Evolutionary conservation across 805 yeast genomes (phyloP).

Genomic region (Yamadazyma phyllophila): DNA sequence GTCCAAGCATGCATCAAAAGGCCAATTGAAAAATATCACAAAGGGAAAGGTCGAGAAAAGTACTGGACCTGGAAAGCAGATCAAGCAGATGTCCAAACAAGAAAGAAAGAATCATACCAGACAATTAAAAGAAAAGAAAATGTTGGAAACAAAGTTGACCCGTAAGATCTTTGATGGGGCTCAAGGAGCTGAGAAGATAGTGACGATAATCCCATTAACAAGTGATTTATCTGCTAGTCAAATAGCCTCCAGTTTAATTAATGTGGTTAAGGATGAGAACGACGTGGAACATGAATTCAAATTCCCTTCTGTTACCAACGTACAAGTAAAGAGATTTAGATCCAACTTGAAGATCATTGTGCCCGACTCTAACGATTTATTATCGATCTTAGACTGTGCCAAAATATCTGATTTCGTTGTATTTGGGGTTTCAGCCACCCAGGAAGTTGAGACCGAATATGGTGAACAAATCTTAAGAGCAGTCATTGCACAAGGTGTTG

Average conservation of each 20-base stretch:
- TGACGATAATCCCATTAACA: conserved; percentile 79
- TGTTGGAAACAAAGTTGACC: conserved; percentile 53
- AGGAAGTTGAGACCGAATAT: conserved; percentile 72
- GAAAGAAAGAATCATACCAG: conserved; percentile 77
- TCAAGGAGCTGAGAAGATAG: conserved; percentile 77
- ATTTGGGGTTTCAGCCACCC: conserved; percentile 82
- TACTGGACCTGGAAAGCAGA: conserved; percentile 34
- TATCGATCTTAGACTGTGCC: conserved; percentile 79
- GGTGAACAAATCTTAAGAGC: conserved; percentile 93
- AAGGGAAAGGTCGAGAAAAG: conserved; percentile 86
- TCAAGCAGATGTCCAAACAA: conserved; percentile 41
- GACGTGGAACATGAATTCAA: conserved; percentile 26
- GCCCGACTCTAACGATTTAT: conserved; percentile 65
- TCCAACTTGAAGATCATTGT: conserved; percentile 70
- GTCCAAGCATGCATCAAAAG: conserved; percentile 86
- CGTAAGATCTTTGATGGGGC: conserved; percentile 77
- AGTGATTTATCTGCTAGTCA: conserved; percentile 59
- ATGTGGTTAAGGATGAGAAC: conserved; percentile 35
- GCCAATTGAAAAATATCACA: conserved; percentile 72
- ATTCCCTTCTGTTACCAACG: conserved; percentile 50
- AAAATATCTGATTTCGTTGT: conserved; percentile 86
- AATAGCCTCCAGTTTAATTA: conserved; percentile 53
- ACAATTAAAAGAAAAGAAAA: conserved; percentile 75
- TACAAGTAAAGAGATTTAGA: conserved; percentile 64
- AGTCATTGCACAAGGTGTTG: conserved; percentile 87